These are phyloP conservation scores for Saccharomycopsis selenospora DNA, from an alignment of 805 yeast genomes.

Conservation along the genomic window DNA sequence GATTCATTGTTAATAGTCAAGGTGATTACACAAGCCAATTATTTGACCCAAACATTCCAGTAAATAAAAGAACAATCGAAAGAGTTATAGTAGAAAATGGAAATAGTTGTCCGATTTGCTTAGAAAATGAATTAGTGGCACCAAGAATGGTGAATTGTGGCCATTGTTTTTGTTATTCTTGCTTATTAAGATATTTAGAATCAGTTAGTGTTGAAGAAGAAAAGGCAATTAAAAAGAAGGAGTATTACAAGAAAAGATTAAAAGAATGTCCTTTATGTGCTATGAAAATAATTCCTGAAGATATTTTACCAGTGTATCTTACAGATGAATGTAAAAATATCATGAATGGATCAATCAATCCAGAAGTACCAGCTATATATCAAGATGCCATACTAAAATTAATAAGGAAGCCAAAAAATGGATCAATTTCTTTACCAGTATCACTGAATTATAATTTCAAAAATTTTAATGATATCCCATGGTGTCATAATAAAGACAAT, in stretches of 20 bases:
- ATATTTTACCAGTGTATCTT: constrained; percentile 59
- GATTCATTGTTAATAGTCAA: constrained; percentile 68
- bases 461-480: constrained; percentile 46
- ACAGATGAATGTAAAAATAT: constrained; percentile 31
- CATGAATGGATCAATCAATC: constrained; percentile 39
- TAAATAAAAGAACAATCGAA: constrained; percentile 52
- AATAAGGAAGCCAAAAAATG: constrained; percentile 47
- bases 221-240: constrained; percentile 8
- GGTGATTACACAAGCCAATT: constrained; percentile 50
- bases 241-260: constrained; percentile 35
- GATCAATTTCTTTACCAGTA: constrained; percentile 43
- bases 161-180: constrained; percentile 79
- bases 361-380: constrained; percentile 51
- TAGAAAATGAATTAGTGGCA: constrained; percentile 76
- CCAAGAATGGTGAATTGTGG: constrained; percentile 97
- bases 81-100: constrained; percentile 71
- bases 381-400: constrained; percentile 53
- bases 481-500: constrained; percentile 29
- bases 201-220: constrained; percentile 30
- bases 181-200: constrained; percentile 65
- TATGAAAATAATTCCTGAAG: constrained; percentile 44
- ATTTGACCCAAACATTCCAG: constrained; percentile 67
- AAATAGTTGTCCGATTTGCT: constrained; percentile 86
- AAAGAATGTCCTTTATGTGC: constrained; percentile 81
- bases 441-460: constrained; percentile 35